These are phyloP conservation scores for Stylonectria norvegica DNA, from an alignment of 2,329 filamentous ascomycete species.

Conservation along the genomic window DNA sequence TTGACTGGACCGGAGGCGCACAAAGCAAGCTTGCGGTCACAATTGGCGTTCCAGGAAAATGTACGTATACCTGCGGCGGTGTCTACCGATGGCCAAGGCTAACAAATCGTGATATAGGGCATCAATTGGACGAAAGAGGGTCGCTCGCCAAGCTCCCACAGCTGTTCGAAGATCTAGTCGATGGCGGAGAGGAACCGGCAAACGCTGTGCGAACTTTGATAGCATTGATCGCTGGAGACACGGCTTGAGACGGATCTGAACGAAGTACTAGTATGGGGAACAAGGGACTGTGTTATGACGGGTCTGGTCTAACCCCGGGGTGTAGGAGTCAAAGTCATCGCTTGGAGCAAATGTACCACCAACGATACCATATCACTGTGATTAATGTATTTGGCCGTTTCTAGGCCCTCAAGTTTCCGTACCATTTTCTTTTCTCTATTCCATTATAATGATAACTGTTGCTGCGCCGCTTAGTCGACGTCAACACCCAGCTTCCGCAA, in stretches of 20 bases:
- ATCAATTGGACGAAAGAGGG: conserved; percentile 53
- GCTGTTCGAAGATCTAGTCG: conserved; percentile 58
- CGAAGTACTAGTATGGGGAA: conserved; percentile 14
- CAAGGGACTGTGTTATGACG: conserved; percentile 9
- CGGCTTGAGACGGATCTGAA: conserved; percentile 11
- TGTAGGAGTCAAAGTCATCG: background rate
- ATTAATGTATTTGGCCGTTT: conserved; percentile 16
- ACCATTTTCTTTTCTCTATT: conserved; percentile 18
- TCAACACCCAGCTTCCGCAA: conserved; percentile 71
- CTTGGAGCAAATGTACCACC: background rate
- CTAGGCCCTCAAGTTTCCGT: conserved; percentile 6
- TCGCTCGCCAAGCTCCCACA: conserved; percentile 55
- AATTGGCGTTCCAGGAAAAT: conserved; percentile 57
- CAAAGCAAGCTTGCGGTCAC: conserved; percentile 54
- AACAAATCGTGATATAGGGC: conserved; percentile 51
- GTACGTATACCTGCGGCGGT: too few relatives aligned
- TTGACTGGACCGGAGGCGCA: conserved; percentile 73
- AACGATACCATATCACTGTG: conserved; percentile 14
- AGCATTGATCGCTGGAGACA: conserved; percentile 53
- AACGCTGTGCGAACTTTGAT: conserved; percentile 57
- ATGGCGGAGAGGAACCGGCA: conserved; percentile 52
- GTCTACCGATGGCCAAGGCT: too few relatives aligned
- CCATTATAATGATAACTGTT: conserved; percentile 17
- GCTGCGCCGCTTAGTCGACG: conserved; percentile 56
- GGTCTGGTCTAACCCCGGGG: background rate